These are phyloP conservation scores for Aspergillus saccharolyticus DNA, from an alignment of 495 filamentous ascomycete genomes.

Conservation along the genomic window DNA sequence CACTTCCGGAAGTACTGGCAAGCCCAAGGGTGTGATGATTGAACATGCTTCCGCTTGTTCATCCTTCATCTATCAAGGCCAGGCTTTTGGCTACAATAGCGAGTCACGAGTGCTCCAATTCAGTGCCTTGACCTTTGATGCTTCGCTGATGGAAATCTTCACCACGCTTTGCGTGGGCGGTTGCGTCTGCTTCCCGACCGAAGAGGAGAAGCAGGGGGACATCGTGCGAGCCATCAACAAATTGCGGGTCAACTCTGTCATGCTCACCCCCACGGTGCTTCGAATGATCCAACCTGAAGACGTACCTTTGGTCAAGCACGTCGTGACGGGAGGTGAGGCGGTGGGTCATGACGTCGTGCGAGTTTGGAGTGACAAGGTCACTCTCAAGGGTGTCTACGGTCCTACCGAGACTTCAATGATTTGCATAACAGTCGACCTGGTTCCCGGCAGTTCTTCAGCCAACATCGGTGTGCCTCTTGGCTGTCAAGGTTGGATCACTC, in stretches of 20 bases:
- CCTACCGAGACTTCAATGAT: conserved; percentile 29
- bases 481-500: conserved; percentile 28
- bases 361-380: conserved; percentile 17
- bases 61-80: too few species aligned
- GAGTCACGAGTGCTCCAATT: conserved; percentile 18
- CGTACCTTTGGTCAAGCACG: conserved; percentile 28
- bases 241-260: conserved; percentile 24
- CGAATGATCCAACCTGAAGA: conserved; percentile 21
- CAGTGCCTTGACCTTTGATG: conserved; percentile 27
- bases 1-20: too few species aligned
- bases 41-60: too few species aligned
- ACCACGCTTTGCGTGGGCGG: conserved; percentile 26
- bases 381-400: conserved; percentile 32
- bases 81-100: too few species aligned
- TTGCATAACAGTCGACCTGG: conserved; percentile 16
- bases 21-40: too few species aligned
- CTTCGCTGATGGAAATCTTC: conserved; percentile 20
- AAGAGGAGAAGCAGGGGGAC: conserved; percentile 32
- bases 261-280: conserved; percentile 36
- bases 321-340: conserved; percentile 39
- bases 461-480: conserved; percentile 28
- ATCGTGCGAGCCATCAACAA: conserved; percentile 26
- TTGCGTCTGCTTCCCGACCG: conserved; percentile 29
- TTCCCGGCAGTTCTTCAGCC: conserved; percentile 12
- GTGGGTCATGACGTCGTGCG: conserved; percentile 19